Conservation (phyloP, 1,284 basidiomycete genomes). For the Tremellales sp. region DNA sequence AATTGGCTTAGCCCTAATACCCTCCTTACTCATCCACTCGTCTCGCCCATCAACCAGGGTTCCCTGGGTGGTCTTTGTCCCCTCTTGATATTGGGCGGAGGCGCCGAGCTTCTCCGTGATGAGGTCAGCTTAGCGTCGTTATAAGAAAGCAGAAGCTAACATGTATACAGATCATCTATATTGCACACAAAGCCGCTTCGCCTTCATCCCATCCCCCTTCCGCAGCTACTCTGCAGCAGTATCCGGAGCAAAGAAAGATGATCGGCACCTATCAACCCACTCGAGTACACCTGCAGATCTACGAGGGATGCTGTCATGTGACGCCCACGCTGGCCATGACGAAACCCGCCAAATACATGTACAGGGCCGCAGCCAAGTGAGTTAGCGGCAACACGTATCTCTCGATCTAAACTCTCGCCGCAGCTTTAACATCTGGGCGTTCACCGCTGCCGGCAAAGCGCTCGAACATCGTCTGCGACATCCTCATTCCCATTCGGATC, state of each 20-base stretch:
- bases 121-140: slow-evolving; percentile 18
- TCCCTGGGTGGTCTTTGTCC: slow-evolving; percentile 54
- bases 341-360: slow-evolving; percentile 45
- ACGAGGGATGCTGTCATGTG: slow-evolving; percentile 48
- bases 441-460: slow-evolving; percentile 34
- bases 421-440: slow-evolving; percentile 49
- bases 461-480: slow-evolving; percentile 21
- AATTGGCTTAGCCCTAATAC: slow-evolving; percentile 46
- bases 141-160: neutral
- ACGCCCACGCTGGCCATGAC: slow-evolving; percentile 48
- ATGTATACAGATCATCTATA: slow-evolving; percentile 48
- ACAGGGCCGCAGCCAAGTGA: slow-evolving; percentile 45
- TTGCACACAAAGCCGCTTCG: slow-evolving; percentile 53
- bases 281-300: slow-evolving; percentile 52
- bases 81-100: slow-evolving; percentile 52
- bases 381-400: slow-evolving; percentile 14
- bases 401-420: neutral
- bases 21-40: slow-evolving; percentile 52
- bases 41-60: slow-evolving; percentile 52
- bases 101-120: slow-evolving; percentile 50
- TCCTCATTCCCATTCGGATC: slow-evolving; percentile 8
- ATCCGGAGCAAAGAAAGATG: slow-evolving; percentile 43
- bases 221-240: slow-evolving; percentile 42
- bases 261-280: slow-evolving; percentile 50
- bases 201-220: slow-evolving; percentile 48